A percentile compares a stretch with the other conserved stretches of the same genome.
Evolutionary conservation across 441 rosid genomes (phyloP).

Genomic region (Codiaeum variegatum): DNA sequence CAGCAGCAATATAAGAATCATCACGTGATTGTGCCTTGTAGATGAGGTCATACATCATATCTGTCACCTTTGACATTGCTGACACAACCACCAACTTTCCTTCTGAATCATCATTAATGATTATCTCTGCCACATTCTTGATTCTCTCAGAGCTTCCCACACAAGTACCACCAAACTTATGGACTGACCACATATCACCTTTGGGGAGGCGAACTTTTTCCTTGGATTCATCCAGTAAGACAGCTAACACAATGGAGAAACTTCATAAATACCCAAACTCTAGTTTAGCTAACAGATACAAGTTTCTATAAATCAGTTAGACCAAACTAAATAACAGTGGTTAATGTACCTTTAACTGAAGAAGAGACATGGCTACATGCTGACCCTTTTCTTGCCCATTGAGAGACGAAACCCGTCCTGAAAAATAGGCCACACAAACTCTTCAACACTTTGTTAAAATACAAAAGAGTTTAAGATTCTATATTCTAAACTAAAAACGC

Average conservation of each 20-base stretch:
- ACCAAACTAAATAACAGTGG: not conserved
- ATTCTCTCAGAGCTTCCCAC: conserved; percentile 85
- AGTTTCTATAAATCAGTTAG: no score
- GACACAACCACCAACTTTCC: conserved; percentile 90
- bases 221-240: conserved; percentile 42
- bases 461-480: not conserved
- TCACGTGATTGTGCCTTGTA: conserved; percentile 74
- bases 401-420: conserved; percentile 33
- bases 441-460: not conserved
- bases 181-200: conserved; percentile 83
- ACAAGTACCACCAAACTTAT: conserved; percentile 96
- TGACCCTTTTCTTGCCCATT: conserved; percentile 26
- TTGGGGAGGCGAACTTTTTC: conserved; percentile 56
- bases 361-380: conserved; percentile 25
- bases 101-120: conserved; percentile 55
- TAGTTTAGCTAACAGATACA: not conserved
- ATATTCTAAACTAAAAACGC: not conserved
- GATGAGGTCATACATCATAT: conserved; percentile 89
- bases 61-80: conserved; percentile 95
- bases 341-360: conserved; percentile 42
- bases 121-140: conserved; percentile 76
- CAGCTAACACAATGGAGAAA: conserved; percentile 32
- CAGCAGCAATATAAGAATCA: conserved; percentile 72
- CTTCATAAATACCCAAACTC: not conserved
- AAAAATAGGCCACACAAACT: conserved; percentile 6